A percentile compares a stretch with the other conserved stretches of the same genome.
Evolutionary conservation across 164 flowering plant species (phyloP).

Genomic region (Vitis rotundifolia): DNA sequence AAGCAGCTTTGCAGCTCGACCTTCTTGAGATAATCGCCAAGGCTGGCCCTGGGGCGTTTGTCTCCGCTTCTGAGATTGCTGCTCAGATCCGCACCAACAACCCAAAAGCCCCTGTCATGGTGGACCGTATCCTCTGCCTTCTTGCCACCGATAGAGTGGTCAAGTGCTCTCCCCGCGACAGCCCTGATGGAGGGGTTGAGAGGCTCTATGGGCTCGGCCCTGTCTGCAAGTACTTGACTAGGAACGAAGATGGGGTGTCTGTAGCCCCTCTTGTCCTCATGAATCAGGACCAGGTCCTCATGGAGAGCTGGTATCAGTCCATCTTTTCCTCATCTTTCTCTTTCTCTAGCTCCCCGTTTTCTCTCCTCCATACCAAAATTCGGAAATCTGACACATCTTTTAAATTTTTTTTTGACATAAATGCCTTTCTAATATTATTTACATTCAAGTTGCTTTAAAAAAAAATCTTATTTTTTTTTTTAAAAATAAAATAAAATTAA

Average conservation of each 20-base stretch:
- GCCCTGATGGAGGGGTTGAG: conserved; percentile 51
- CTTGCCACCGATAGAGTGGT: conserved; percentile 68
- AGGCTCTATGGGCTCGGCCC: conserved; percentile 75
- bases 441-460: no score
- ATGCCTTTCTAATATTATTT: no score
- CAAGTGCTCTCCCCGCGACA: conserved; percentile 34
- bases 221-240: conserved; percentile 68
- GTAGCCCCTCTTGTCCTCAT: conserved; percentile 62
- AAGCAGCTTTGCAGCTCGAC: conserved; percentile 72
- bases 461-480: no score
- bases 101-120: conserved; percentile 65
- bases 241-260: conserved; percentile 71
- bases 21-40: conserved; percentile 66
- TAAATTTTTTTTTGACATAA: no score
- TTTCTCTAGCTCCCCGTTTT: no score
- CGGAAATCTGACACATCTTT: no score
- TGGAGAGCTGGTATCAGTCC: conserved; percentile 81
- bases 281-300: conserved; percentile 86
- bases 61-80: conserved; percentile 62
- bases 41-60: conserved; percentile 47
- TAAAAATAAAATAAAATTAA: no score
- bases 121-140: conserved; percentile 76
- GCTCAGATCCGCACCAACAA: conserved; percentile 59
- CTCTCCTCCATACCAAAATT: no score
- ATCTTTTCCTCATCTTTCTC: neutral